Percentiles rank a stretch among this genome's conserved stretches.
These are phyloP conservation scores for Aspergillus tanneri DNA, from an alignment of 2,329 filamentous ascomycete genomes.

Conservation along the genomic window DNA sequence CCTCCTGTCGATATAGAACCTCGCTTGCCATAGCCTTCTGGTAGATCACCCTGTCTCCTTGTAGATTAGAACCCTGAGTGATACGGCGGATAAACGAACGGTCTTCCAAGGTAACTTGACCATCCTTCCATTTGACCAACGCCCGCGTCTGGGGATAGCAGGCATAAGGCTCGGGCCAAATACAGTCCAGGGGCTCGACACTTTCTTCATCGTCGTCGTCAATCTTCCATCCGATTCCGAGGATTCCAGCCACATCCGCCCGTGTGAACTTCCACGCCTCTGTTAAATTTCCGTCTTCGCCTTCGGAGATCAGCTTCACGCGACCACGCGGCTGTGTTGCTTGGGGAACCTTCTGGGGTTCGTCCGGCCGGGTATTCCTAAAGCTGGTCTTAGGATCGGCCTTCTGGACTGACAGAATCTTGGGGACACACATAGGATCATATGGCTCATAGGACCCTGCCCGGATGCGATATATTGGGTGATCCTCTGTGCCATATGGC, in stretches of 20 bases:
- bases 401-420: not conserved
- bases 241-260: constrained; percentile 2
- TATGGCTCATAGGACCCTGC: constrained; percentile 5
- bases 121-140: constrained; percentile 1
- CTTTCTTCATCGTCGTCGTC: constrained; percentile 6
- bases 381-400: not conserved
- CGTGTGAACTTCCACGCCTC: constrained; percentile 7
- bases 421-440: not conserved
- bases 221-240: constrained; percentile 10
- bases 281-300: not conserved
- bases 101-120: not conserved
- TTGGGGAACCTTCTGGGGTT: not conserved
- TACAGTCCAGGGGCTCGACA: not conserved
- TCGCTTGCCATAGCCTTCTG: not conserved
- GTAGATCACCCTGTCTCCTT: not conserved
- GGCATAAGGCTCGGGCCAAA: not conserved
- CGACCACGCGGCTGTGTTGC: constrained; percentile 1
- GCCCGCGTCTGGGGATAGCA: not conserved
- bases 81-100: not conserved
- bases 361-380: too few relatives aligned
- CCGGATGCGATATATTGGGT: constrained; percentile 5
- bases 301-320: not conserved
- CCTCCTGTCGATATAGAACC: not conserved
- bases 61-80: not conserved
- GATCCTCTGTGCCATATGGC: constrained; percentile 1